Evolutionary conservation across 768 basidiomycete genomes (phyloP), one percentile per base, ranked within the genome.

Genomic region (Boletus edulis): DNA sequence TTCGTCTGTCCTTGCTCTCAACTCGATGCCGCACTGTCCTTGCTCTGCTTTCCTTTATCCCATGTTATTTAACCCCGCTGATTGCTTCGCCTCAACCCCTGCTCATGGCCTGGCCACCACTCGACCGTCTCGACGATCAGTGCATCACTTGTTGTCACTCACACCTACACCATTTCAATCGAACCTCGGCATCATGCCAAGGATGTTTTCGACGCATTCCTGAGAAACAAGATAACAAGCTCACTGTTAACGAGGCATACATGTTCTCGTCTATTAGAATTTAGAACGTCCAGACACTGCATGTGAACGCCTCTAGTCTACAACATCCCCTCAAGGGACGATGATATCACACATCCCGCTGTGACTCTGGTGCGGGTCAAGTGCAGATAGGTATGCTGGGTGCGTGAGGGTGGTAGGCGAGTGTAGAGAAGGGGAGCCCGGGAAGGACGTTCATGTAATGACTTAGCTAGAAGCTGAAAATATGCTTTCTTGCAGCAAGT

Each of bases 1-100:
- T 46, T 52, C 43, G 46, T 56, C 55, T 57, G 43, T 55, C 64
- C 39, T 59, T 56, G 46, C 49, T 57, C 49, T 50, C 55, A 41
- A 24, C 47, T 18, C 44, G 41, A 45, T 49, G 51, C 24, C n/a
- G 42, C 46, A 54, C 52, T 45, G 18, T 51, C 55, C 46, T 55
- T 56, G 49, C 53, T 60, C 54, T 55, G 31, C 49, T 46, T 49
- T 39, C 54, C 42, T 45, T 62, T 18, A 24, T 52, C 31, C 44
- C 45, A 39, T 56, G 14, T 29, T 51, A 45, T 56, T 49, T 58
- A 58, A 59, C 41, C 17, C 35, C 44, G 20, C 55, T 48, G 52
- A 46, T 54, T 46, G 42, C 39, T 52, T 49, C 17, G 17, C 41
- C 29, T 20, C 48, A 51, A 56, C 35, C 44, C 46, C 44, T 55